phyloP scores from a whole-genome alignment of 1,284 basidiomycete species.

The Inonotus hispidus region DNA sequence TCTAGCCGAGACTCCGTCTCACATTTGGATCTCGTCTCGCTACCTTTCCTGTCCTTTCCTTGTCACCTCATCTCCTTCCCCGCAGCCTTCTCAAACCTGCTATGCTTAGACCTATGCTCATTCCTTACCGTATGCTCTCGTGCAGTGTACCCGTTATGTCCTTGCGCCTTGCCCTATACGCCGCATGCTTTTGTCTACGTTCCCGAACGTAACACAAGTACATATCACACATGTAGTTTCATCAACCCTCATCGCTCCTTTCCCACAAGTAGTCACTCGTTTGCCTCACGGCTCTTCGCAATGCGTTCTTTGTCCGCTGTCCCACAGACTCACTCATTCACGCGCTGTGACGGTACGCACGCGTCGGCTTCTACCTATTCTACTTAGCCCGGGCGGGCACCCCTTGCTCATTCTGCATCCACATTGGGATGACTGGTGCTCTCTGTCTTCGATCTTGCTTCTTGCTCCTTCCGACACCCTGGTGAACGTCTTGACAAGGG shows the following conservation, averaged over 20 bases:
- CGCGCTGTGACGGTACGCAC: not conserved
- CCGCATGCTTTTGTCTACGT: constrained; percentile 10
- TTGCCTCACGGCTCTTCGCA: not conserved
- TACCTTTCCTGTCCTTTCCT: not conserved
- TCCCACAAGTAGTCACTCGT: not conserved
- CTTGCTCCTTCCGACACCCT: not conserved
- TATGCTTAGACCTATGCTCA: constrained; percentile 4
- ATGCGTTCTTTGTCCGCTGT: not conserved
- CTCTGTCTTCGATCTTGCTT: not conserved
- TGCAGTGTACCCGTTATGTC: constrained; percentile 1
- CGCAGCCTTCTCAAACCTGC: not conserved
- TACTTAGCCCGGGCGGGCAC: too few relatives aligned
- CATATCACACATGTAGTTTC: not conserved
- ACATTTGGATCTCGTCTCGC: not conserved
- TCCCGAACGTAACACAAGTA: not conserved
- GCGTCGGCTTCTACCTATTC: too few relatives aligned
- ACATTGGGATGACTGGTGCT: not conserved
- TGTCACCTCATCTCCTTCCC: too few relatives aligned
- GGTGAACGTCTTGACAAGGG: not conserved
- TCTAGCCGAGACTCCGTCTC: not conserved
- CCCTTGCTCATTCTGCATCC: not conserved
- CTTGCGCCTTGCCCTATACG: not conserved
- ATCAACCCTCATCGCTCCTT: not conserved
- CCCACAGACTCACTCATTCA: not conserved
- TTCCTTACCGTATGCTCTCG: not conserved